A percentile compares a stretch with the other conserved stretches of the same genome.
phyloP scores from a whole-genome alignment of 192 early-diverging fungal genomes.

The Lunasporangiospora selenospora region DNA sequence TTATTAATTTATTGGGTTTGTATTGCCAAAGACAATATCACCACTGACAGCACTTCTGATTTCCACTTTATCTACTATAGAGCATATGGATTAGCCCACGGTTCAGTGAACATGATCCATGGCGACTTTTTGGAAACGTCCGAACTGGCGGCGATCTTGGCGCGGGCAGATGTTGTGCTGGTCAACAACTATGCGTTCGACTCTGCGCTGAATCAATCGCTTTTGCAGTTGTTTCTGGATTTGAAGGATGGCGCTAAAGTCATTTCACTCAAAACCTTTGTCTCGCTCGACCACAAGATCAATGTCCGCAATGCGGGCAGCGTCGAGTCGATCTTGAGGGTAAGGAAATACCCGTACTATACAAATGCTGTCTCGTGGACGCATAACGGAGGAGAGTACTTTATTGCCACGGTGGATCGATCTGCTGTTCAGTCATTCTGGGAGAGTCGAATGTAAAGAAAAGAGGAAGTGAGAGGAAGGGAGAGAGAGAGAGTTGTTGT shows the following conservation, averaged over 20 bases:
- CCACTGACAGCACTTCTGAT: too few relatives aligned
- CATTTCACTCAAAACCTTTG: slow-evolving; percentile 88
- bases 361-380: slow-evolving; percentile 82
- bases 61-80: slow-evolving; percentile 25
- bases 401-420: slow-evolving; percentile 81
- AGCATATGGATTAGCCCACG: slow-evolving; percentile 65
- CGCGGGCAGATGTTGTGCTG: slow-evolving; percentile 88
- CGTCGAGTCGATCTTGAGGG: slow-evolving; percentile 73
- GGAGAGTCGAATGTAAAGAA: slow-evolving; percentile 16
- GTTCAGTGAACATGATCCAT: slow-evolving; percentile 69
- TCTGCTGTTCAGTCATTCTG: slow-evolving; percentile 53
- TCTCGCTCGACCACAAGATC: slow-evolving; percentile 77
- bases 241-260: slow-evolving; percentile 87
- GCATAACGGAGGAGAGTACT: slow-evolving; percentile 80
- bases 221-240: slow-evolving; percentile 89
- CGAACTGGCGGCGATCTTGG: slow-evolving; percentile 71
- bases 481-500: too few relatives aligned
- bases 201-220: slow-evolving; percentile 79
- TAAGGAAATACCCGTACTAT: slow-evolving; percentile 70
- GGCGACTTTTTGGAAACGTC: slow-evolving; percentile 88
- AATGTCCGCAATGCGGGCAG: slow-evolving; percentile 73
- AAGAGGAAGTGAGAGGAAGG: too few relatives aligned
- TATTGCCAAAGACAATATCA: background rate
- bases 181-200: slow-evolving; percentile 98
- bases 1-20: background rate